Evolutionary conservation across 2,329 filamentous ascomycete species (phyloP), one percentile per base, ranked within the genome.

Genomic region (Fonsecaea pedrosoi): DNA sequence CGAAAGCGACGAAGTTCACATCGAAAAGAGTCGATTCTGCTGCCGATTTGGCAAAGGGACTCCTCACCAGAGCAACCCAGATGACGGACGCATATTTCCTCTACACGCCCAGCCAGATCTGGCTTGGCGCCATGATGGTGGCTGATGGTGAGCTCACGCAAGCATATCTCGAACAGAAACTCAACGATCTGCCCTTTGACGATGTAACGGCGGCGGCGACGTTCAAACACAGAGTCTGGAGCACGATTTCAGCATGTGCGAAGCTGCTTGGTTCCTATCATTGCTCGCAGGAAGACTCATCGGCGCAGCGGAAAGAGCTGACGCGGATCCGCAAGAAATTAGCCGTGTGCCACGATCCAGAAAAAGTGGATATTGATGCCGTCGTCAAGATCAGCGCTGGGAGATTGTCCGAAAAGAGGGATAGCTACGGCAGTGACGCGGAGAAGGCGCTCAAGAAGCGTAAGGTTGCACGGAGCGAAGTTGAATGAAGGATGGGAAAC

Each of bases 31-130:
- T 88, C 58, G 81, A 81, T 32, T 83, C 83, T 10, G 92, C 92
- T 0, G 93, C 96, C 75, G 83, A 83, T n/a, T 85, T 84, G 60
- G 91, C 94, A 0, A 86, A 91, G 53, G 86, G 89, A 21, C 84
- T 92, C 54, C 86, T 96, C 62, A 92, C 92, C 75, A 90, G 89
- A 62, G 91, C 92, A 65, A 91, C 93, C 0, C 82, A 96, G 60
- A 85, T 97, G 68, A 97, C 94, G 30, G 95, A 99, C 74, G 93
- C 88, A n/a, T 98, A 98, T 81, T 97, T 98, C 80, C 90, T 97
- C 78, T 98, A 92, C 80, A 94, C 94, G 0, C 95, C 95, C 0
- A 91, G 92, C 30, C 95, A 99, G 78, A 96, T 98, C 76, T 94
- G 94, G 89, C 85, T 98, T 67, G 90, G 92, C 0, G 89, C 94